Conservation (phyloP, 2,329 filamentous ascomycete species). For the Colletotrichum filicis region DNA sequence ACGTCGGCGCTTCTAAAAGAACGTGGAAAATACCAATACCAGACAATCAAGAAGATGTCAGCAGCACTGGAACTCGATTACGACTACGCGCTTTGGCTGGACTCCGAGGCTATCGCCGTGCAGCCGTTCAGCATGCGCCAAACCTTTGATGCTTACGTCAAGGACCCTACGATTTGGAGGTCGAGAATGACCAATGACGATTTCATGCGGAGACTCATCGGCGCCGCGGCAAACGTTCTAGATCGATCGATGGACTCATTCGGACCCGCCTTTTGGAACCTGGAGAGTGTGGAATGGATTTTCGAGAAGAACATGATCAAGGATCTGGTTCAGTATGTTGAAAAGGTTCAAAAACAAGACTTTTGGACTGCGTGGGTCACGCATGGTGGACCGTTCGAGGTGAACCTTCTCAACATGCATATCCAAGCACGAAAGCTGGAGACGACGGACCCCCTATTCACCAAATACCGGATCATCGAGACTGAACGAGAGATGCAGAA, state of each 20-base stretch:
- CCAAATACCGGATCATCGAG: slow-evolving; percentile 6
- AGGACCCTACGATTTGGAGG: slow-evolving; percentile 17
- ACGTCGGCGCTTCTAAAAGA: slow-evolving; percentile 12
- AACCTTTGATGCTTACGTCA: slow-evolving; percentile 11
- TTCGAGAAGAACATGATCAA: slow-evolving; percentile 12
- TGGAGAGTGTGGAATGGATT: slow-evolving; percentile 24
- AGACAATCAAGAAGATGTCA: slow-evolving; percentile 25
- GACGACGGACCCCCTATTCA: slow-evolving; percentile 5
- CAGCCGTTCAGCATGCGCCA: slow-evolving; percentile 17
- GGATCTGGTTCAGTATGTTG: slow-evolving; percentile 11
- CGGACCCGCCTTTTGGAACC: slow-evolving; percentile 7
- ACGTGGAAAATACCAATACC: slow-evolving; percentile 19
- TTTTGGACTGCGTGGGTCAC: slow-evolving; percentile 21
- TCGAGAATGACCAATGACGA: slow-evolving; percentile 1
- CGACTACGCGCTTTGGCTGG: slow-evolving; percentile 26
- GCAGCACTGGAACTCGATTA: slow-evolving; percentile 1
- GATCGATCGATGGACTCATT: slow-evolving; percentile 1
- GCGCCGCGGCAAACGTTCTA: not conserved
- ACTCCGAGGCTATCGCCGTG: slow-evolving; percentile 24
- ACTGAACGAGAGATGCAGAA: slow-evolving; percentile 20
- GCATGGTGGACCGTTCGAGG: slow-evolving; percentile 15
- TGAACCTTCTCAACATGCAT: slow-evolving; percentile 21
- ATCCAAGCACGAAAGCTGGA: slow-evolving; percentile 22
- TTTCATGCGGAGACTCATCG: not conserved
- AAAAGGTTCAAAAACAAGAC: not conserved